Base-by-base conservation (phyloP, 768 basidiomycete species). In the Boletus subcaerulescens region DNA sequence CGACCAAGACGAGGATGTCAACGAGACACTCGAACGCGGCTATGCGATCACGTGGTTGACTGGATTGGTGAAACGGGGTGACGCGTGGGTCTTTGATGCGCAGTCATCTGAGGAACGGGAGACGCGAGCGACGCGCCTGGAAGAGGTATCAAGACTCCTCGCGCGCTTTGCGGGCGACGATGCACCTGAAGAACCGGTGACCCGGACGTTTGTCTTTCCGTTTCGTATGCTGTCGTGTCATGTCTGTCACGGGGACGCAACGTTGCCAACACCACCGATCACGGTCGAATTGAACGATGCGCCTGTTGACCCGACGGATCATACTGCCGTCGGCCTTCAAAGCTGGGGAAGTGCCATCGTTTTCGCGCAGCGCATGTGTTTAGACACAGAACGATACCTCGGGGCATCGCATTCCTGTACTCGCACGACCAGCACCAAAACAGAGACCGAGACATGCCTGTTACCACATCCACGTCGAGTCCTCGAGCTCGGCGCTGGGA, bases 401-500 rank as follows among this genome's bases (percentile, higher is more conserved):
- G 73, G 72, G 59, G 5, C 60, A 63, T 39, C 48, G 58, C 72
- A 9, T 50, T 14, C 24, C 15, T 41, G 47, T 15, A 15, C 42
- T 2, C 31, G 32, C 18, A 5, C 24, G 3, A 5, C 38, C 24
- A 15, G 17, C 26, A 12, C 2, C 9, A 5, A 8, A 36, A 6
- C 32, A 11, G 36, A 36, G 17, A 32, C 29, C 14, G 20, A n/a
- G 29, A 9, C 33, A 13, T 24, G n/a, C 35, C 35, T 12, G 35
- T 14, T 17, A 43, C 36, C 18, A 7, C 54, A 81, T 2, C 73
- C 18, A 7, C 54, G 81, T 2, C 73, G 82, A 3, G 63, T 93
- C 13, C 77, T 93, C 41, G 90, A 94, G 68, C 78, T 94, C n/a
- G 91, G 91, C 6, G 88, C 89, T 0, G 91, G 91, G 4, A 93